Evolutionary conservation across 2,329 filamentous ascomycete genomes (phyloP).

Genomic region (Macroventuria anomochaeta): DNA sequence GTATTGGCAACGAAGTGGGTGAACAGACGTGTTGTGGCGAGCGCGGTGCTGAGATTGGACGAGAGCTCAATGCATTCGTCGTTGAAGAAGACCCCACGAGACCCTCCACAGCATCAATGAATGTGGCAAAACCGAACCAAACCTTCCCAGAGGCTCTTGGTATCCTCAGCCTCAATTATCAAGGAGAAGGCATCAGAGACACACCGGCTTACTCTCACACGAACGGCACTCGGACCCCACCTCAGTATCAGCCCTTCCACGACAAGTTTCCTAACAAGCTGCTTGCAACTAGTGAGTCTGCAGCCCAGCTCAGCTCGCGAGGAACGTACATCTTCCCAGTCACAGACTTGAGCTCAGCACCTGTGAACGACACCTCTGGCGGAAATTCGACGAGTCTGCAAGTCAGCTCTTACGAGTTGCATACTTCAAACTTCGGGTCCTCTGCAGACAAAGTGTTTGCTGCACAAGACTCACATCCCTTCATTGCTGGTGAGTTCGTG

Average conservation of each 20-base stretch:
- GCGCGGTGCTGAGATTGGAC: constrained; percentile 42
- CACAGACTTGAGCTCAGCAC: constrained; percentile 43
- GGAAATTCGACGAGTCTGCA: constrained; percentile 45
- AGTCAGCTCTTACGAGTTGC: constrained; percentile 60
- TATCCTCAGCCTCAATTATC: constrained; percentile 61
- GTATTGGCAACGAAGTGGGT: constrained; percentile 61
- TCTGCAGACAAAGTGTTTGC: constrained; percentile 61
- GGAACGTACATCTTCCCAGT: constrained; percentile 63
- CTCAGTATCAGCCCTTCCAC: constrained; percentile 54
- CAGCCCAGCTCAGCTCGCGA: constrained; percentile 55
- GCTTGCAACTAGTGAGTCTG: constrained; percentile 27
- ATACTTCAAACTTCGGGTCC: constrained; percentile 54
- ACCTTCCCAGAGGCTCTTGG: constrained; percentile 53
- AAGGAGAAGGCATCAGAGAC: constrained; percentile 55
- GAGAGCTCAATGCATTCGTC: constrained; percentile 51
- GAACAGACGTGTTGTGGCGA: constrained; percentile 52
- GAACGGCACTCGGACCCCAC: constrained; percentile 43
- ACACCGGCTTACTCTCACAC: constrained; percentile 37
- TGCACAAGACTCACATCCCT: constrained; percentile 55
- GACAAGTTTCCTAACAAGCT: constrained; percentile 55
- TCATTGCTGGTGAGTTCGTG: constrained; percentile 61
- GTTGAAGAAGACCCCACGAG: constrained; percentile 57
- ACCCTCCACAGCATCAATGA: constrained; percentile 55
- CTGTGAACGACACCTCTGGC: constrained; percentile 44
- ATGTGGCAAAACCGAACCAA: constrained; percentile 51